Percentiles rank a stretch among this genome's conserved stretches.
Conservation (phyloP, 164 flowering plant genomes). For the Taxillus chinensis region DNA sequence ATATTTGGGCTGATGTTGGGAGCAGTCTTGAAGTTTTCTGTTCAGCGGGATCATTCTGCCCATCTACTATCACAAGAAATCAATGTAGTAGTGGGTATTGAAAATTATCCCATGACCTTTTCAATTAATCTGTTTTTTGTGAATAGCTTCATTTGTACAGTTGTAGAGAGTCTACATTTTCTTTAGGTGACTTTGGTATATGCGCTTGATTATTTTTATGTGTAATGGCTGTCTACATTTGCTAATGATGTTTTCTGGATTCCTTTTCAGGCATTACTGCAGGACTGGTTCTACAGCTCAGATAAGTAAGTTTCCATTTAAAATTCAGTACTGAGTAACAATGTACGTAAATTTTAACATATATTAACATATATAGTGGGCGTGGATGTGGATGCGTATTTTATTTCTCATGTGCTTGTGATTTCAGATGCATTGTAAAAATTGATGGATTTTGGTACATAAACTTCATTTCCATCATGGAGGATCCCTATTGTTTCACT, state of each 20-base stretch:
- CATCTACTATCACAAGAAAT: constrained; percentile 43
- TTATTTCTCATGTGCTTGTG: background rate
- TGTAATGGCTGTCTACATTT: constrained; percentile 6
- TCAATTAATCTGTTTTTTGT: constrained; percentile 4
- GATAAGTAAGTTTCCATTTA: constrained; percentile 35
- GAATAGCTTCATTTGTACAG: constrained; percentile 1
- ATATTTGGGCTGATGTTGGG: constrained; percentile 73
- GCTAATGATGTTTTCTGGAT: constrained; percentile 1
- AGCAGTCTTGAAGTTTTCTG: constrained; percentile 72
- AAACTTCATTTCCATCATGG: too few relatives aligned
- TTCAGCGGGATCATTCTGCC: constrained; percentile 90
- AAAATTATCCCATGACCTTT: constrained; percentile 20
- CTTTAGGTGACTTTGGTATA: background rate
- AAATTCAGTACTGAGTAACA: background rate
- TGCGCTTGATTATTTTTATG: background rate
- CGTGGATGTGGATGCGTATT: too few relatives aligned
- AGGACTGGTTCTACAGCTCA: constrained; percentile 74
- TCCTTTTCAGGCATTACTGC: constrained; percentile 75
- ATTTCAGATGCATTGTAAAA: background rate
- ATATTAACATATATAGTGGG: too few relatives aligned
- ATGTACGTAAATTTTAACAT: too few relatives aligned
- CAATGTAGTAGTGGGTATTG: constrained; percentile 82
- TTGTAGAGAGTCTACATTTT: constrained; percentile 1
- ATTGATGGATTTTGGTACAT: too few relatives aligned
- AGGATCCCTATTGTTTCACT: too few relatives aligned